Percentiles rank a stretch among this genome's conserved stretches.
Conservation (phyloP, 306 rosid genomes). For the Echinosophora koreensis region DNA sequence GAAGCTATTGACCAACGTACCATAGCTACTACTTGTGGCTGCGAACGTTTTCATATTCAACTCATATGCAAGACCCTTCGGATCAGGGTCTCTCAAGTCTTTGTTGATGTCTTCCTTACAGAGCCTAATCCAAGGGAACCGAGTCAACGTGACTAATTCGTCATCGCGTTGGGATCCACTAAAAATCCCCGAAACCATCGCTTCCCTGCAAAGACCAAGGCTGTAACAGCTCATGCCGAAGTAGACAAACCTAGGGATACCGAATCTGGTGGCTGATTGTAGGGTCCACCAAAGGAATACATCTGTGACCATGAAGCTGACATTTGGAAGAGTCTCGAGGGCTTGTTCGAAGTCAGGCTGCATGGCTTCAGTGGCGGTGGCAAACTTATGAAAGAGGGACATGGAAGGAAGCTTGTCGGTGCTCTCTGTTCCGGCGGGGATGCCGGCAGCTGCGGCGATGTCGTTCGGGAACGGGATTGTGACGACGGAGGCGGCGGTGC, state of each 20-base stretch:
- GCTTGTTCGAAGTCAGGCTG: constrained; percentile 7
- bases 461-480: background rate
- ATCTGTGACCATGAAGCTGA: constrained; percentile 44
- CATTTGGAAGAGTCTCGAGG: constrained; percentile 4
- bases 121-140: too few species aligned
- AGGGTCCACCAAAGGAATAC: constrained; percentile 37
- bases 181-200: background rate
- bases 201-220: background rate
- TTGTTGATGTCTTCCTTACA: too few species aligned
- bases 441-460: background rate
- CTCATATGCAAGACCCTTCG: too few species aligned
- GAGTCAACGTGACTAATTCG: too few species aligned
- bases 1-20: too few species aligned
- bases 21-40: too few species aligned
- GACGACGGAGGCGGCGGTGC: constrained; percentile 10
- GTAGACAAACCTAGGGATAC: background rate
- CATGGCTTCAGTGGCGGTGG: constrained; percentile 4
- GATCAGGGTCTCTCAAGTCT: too few species aligned
- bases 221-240: constrained; percentile 8
- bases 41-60: too few species aligned
- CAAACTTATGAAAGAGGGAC: constrained; percentile 5
- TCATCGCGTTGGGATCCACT: too few species aligned
- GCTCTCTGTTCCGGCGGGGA: constrained; percentile 26
- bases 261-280: background rate
- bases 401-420: constrained; percentile 40